phyloP scores from a whole-genome alignment of 441 rosid species.

The Hypseocharis bilobata region DNA sequence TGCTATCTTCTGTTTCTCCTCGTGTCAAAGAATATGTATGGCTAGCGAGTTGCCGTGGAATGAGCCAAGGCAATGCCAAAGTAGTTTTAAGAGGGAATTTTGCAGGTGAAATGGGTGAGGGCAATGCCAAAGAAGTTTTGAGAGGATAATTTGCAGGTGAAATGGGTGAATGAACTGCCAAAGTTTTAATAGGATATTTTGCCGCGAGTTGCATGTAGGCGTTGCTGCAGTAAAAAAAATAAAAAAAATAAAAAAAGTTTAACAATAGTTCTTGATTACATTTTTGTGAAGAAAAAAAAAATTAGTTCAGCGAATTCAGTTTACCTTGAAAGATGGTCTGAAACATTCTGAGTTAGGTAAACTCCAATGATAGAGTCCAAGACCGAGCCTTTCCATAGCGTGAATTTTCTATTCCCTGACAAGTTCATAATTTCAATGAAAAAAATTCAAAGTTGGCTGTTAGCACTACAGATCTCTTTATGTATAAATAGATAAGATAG shows the following conservation, averaged over 20 bases:
- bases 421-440: conserved; percentile 9
- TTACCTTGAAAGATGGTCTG: conserved; percentile 97
- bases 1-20: background rate
- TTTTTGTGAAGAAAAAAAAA: no score
- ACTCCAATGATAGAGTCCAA: conserved; percentile 95
- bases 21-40: no score
- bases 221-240: conserved; percentile 40
- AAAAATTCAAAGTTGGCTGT: conserved; percentile 1
- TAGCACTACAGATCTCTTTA: background rate
- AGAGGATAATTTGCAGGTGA: conserved; percentile 22
- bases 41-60: no score
- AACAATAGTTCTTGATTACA: no score
- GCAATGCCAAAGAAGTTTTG: conserved; percentile 24
- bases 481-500: no score
- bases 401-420: conserved; percentile 90
- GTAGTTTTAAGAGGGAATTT: no score
- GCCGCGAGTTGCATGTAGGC: conserved; percentile 88
- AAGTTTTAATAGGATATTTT: conserved; percentile 54
- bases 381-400: conserved; percentile 96
- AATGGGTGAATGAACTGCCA: no score
- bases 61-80: no score
- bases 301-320: background rate
- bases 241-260: no score
- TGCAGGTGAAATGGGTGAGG: no score
- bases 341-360: conserved; percentile 88